A percentile compares a stretch with the other conserved stretches of the same genome.
Evolutionary conservation across 2,329 filamentous ascomycete species (phyloP).

Genomic region (Achaetomium macrosporum): DNA sequence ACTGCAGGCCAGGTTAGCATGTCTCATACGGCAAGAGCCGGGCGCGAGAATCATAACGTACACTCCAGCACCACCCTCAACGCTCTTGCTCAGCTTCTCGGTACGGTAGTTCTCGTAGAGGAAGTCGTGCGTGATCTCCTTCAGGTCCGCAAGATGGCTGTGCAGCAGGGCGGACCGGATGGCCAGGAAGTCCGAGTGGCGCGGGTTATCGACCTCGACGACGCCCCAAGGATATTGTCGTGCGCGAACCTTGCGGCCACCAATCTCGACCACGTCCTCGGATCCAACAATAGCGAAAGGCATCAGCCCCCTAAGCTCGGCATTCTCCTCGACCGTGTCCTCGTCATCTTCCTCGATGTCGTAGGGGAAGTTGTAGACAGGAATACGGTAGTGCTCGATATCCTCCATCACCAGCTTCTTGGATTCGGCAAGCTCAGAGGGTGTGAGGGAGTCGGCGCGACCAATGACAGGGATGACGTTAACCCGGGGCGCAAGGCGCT

Average conservation of each 20-base stretch:
- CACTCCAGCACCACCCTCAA: conserved; percentile 82
- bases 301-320: conserved; percentile 94
- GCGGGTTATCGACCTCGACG: conserved; percentile 97
- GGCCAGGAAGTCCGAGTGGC: conserved; percentile 96
- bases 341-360: conserved; percentile 99
- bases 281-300: conserved; percentile 98
- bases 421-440: conserved; percentile 92
- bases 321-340: conserved; percentile 98
- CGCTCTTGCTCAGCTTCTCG: conserved; percentile 99
- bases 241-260: conserved; percentile 84
- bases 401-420: conserved; percentile 99
- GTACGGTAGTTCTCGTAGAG: conserved; percentile 99
- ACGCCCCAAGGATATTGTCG: conserved; percentile 99
- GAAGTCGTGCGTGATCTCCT: conserved; percentile 99
- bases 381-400: conserved; percentile 99
- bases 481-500: conserved; percentile 92
- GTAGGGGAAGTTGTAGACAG: conserved; percentile 99
- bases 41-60: conserved; percentile 49
- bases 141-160: conserved; percentile 95
- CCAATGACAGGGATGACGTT: conserved; percentile 99
- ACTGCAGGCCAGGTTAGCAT: conserved; percentile 37
- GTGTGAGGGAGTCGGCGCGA: conserved; percentile 95
- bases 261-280: conserved; percentile 91
- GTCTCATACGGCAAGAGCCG: neutral
- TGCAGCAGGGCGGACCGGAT: conserved; percentile 94